These are phyloP conservation scores for Letharia lupina DNA, from an alignment of 495 filamentous ascomycete genomes.

Conservation along the genomic window DNA sequence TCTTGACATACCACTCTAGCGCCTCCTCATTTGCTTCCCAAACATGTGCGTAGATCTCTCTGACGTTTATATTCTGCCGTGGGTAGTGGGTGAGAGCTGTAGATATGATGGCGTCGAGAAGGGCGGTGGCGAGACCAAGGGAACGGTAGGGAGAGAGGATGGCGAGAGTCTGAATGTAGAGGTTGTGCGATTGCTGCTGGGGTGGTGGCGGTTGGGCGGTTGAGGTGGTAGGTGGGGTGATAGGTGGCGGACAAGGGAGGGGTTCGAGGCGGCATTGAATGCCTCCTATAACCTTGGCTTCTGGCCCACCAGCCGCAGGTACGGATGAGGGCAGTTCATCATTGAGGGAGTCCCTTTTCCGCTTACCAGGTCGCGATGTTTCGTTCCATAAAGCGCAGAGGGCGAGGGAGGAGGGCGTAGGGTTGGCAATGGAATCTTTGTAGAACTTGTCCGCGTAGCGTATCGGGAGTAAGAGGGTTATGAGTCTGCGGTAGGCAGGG, in stretches of 20 bases:
- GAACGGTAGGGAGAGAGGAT: conserved; percentile 75
- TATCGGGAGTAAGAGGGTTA: conserved; percentile 75
- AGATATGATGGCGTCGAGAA: conserved; percentile 53
- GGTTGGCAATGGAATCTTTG: conserved; percentile 59
- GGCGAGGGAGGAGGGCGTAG: conserved; percentile 59
- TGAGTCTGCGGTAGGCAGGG: conserved; percentile 70
- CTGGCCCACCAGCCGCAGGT: conserved; percentile 18
- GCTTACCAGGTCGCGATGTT: conserved; percentile 36
- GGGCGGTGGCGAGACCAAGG: conserved; percentile 66
- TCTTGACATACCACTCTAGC: conserved; percentile 71
- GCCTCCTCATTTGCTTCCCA: conserved; percentile 88
- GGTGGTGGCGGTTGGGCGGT: conserved; percentile 23
- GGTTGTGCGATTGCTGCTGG: conserved; percentile 27
- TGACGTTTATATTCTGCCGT: conserved; percentile 35
- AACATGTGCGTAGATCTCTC: conserved; percentile 75
- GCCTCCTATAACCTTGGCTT: conserved; percentile 64
- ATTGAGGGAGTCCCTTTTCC: neutral
- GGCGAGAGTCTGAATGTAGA: conserved; percentile 86
- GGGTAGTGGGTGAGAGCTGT: conserved; percentile 28
- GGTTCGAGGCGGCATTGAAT: conserved; percentile 75
- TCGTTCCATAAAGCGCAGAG: conserved; percentile 67
- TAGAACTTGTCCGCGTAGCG: conserved; percentile 86
- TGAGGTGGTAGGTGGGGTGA: neutral
- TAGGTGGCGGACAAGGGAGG: conserved; percentile 30
- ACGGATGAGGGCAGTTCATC: conserved; percentile 1